These are phyloP conservation scores for Alloteropsis semialata DNA, from an alignment of 176 grass and related monocot genomes.

Conservation along the genomic window DNA sequence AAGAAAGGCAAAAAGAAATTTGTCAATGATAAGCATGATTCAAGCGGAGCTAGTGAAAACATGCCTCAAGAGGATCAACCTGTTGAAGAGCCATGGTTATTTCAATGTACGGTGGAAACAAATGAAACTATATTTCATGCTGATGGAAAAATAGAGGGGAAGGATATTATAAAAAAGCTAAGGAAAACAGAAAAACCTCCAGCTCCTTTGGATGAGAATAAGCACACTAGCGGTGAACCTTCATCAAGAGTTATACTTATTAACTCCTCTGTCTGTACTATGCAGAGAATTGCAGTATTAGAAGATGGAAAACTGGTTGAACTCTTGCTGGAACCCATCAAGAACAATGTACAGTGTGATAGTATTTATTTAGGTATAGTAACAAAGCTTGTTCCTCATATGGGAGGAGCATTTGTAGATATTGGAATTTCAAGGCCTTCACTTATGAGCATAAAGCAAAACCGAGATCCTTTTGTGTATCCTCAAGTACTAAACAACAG, in stretches of 20 bases:
- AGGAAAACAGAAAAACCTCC: constrained; percentile 36
- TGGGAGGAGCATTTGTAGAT: constrained; percentile 94
- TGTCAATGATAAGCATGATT: constrained; percentile 23
- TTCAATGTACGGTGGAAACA: constrained; percentile 26
- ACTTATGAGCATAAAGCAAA: constrained; percentile 74
- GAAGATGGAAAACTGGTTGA: constrained; percentile 90
- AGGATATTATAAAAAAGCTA: constrained; percentile 33
- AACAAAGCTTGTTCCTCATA: constrained; percentile 82
- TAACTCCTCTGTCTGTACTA: constrained; percentile 80
- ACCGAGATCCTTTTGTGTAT: constrained; percentile 90
- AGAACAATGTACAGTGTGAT: constrained; percentile 91
- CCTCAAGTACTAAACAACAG: constrained; percentile 48
- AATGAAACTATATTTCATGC: constrained; percentile 18
- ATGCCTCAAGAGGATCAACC: constrained; percentile 38
- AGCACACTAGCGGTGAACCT: constrained; percentile 23
- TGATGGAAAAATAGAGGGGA: constrained; percentile 36
- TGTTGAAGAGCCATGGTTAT: constrained; percentile 58
- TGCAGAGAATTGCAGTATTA: constrained; percentile 92
- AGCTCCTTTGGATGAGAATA: constrained; percentile 40
- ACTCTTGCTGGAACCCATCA: constrained; percentile 85
- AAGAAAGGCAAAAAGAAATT: constrained; percentile 31
- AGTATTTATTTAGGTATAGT: constrained; percentile 92
- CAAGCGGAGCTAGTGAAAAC: constrained; percentile 12
- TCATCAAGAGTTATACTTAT: constrained; percentile 83
- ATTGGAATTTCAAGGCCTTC: constrained; percentile 78